Evolutionary conservation across 352 stramenopile species (phyloP).

Genomic region (Halophytophthora batemanensis): DNA sequence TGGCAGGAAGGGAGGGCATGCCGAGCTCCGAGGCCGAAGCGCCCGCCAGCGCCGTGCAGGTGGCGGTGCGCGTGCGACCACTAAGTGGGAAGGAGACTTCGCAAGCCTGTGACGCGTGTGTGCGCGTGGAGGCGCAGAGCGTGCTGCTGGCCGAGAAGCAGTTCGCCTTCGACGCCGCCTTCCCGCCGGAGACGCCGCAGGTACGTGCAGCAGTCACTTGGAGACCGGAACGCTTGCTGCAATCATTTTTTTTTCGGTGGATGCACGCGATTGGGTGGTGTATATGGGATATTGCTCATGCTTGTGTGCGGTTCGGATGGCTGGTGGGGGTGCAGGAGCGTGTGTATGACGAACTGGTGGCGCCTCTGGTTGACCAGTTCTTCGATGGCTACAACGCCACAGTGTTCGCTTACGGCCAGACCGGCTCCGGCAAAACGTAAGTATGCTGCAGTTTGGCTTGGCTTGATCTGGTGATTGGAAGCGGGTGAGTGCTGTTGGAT

Average conservation of each 20-base stretch:
- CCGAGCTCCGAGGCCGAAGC: too few species aligned
- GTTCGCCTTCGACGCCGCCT: constrained; percentile 84
- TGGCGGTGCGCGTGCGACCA: constrained; percentile 37
- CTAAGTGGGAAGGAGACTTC: constrained; percentile 23
- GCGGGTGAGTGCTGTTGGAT: not conserved
- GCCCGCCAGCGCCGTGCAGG: constrained; percentile 10
- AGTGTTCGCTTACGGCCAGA: constrained; percentile 95
- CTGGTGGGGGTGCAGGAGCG: constrained; percentile 21
- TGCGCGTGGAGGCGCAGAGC: constrained; percentile 21
- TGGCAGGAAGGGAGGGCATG: not conserved
- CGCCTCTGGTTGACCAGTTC: constrained; percentile 74
- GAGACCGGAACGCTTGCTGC: too few species aligned
- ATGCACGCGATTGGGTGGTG: not conserved
- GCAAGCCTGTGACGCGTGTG: constrained; percentile 25
- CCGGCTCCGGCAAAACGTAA: constrained; percentile 81
- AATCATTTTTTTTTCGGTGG: too few species aligned
- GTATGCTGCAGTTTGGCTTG: constrained; percentile 4
- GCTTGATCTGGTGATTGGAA: too few species aligned
- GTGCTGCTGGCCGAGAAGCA: constrained; percentile 32
- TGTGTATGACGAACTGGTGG: constrained; percentile 57
- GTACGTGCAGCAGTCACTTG: too few species aligned
- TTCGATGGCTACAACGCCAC: constrained; percentile 95
- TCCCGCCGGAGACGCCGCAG: constrained; percentile 33
- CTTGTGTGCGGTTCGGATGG: not conserved
- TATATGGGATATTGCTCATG: not conserved